phyloP scores from a whole-genome alignment of 2,329 filamentous ascomycete genomes.

The Epichloe sp. region DNA sequence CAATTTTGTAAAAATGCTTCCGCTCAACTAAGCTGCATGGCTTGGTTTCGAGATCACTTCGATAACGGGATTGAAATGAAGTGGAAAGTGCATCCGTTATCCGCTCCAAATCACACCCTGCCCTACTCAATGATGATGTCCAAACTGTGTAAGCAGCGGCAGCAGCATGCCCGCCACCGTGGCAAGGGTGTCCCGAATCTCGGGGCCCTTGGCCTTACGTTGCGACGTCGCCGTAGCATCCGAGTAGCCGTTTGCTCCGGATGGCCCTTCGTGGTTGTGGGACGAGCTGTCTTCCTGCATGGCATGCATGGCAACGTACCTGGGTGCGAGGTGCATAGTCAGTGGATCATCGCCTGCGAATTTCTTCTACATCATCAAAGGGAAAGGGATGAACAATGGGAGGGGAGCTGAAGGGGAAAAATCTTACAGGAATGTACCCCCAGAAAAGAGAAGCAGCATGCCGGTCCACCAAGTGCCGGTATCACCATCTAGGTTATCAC shows the following conservation, averaged over 20 bases:
- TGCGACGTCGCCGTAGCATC: slow-evolving; percentile 32
- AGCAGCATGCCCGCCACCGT: slow-evolving; percentile 67
- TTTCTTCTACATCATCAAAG: neutral
- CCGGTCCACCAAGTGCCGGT: slow-evolving; percentile 78
- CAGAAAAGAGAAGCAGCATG: slow-evolving; percentile 86
- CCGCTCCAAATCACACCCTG: neutral
- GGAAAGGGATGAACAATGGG: neutral
- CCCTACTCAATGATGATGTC: slow-evolving; percentile 43
- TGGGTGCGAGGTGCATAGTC: slow-evolving; percentile 19
- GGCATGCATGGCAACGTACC: slow-evolving; percentile 96
- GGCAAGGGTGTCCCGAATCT: slow-evolving; percentile 55
- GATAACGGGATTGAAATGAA: neutral
- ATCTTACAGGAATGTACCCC: slow-evolving; percentile 88
- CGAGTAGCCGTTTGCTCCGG: slow-evolving; percentile 38
- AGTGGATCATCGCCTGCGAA: neutral
- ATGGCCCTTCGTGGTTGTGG: slow-evolving; percentile 37
- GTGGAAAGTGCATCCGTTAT: neutral
- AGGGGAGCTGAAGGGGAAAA: neutral
- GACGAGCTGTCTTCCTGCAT: slow-evolving; percentile 65
- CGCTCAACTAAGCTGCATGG: too few species aligned
- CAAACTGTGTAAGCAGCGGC: slow-evolving; percentile 64
- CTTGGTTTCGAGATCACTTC: too few species aligned
- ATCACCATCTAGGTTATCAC: slow-evolving; percentile 43
- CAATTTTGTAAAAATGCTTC: too few species aligned
- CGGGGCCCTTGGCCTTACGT: slow-evolving; percentile 40